Evolutionary conservation across 805 yeast species (phyloP), one percentile per base, ranked within the genome.

Genomic region (Pichia paraexigua): DNA sequence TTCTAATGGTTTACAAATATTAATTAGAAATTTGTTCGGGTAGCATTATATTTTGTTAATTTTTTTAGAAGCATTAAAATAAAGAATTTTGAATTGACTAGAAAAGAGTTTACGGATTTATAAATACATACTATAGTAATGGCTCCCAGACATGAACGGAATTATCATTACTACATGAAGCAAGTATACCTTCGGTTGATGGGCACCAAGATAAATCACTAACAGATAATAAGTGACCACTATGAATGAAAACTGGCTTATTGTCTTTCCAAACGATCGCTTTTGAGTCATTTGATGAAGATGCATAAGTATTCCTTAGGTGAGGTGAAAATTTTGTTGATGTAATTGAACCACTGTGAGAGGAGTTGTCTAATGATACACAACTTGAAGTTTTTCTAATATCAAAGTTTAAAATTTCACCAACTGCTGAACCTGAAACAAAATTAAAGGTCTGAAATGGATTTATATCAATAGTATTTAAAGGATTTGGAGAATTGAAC

Each of bases 111-210:
- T 8, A 13, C 17, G 20, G 17, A 17, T 28, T 10, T 21, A 20
- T 18, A 30, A 9, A 17, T 22, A 12, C n/a, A 45, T 20, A n/a
- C 21, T 30, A 45, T 18, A 45, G 17, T 22, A 47, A 44, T 0
- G 96, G 95, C 59, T 76, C 79, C 95, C 96, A 91, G 2, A 90
- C 66, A 55, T 91, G 97, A n/a, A 90, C 69, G 1, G 91, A 79
- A 63, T 91, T 91, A 62, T 91, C 97, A 60, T 85, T 89, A 0
- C 88, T 80, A 6, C 86, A 92, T 60, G 89, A 82, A 4, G 88
- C 83, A 39, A 89, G 56, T 76, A 84, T 73, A 78, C 84, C 78
- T 5, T 80, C 78, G 51, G 80, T 86, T 53, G 81, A 81, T 0
- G 80, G 77, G 51, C 87, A 85, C 97, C 97, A 91, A 35, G 80